Evolutionary conservation across 2,329 filamentous ascomycete genomes (phyloP), one percentile per base, ranked within the genome.

Genomic region (Diaporthe australafricana): DNA sequence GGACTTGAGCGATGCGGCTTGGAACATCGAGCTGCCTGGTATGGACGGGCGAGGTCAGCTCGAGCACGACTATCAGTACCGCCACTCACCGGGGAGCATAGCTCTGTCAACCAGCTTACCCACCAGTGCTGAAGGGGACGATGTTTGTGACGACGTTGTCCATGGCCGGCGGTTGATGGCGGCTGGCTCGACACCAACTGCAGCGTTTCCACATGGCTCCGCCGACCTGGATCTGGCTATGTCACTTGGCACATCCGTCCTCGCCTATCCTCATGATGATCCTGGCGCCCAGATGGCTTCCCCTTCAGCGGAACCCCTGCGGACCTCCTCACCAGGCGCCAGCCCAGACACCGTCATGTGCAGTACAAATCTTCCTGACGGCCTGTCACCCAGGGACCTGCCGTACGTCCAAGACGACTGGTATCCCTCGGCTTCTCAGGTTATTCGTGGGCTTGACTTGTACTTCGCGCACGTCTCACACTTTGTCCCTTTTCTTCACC

Each of bases 401-500:
- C 70, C 60, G 20, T 75, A 68, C 38, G 69, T 75, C 38, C 75
- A 77, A 20, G 77, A 78, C 27, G 73, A 77, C 50, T 83, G 79
- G 80, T 76, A 68, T 52, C 81, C 79, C 4, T 80, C 80, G 1
- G 17, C 73, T 0, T 48, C 65, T 2, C 82, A 84, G 73, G 75
- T 81, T 22, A 67, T 71, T 22, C 75, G 75, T 7, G 82, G 82
- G 7, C 78, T 78, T 68, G 73, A 77, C 8, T 74, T 84, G 14
- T 84, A 79, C 73, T 84, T 84, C 66, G 62, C 67, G 4, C 78
- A 83, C 68, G 74, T 83, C 30, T 79, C 81, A 17, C 77, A 78
- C 25, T 83, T 82, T 32, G 69, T 84, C 5, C 81, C 82, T 0
- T 83, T 84, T 50, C 73, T 84, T 40, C 80, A 82, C 74, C 75